Percentiles rank a stretch among this genome's conserved stretches.
phyloP scores from a whole-genome alignment of 805 yeast species.

The Myxozyma mucilagina region DNA sequence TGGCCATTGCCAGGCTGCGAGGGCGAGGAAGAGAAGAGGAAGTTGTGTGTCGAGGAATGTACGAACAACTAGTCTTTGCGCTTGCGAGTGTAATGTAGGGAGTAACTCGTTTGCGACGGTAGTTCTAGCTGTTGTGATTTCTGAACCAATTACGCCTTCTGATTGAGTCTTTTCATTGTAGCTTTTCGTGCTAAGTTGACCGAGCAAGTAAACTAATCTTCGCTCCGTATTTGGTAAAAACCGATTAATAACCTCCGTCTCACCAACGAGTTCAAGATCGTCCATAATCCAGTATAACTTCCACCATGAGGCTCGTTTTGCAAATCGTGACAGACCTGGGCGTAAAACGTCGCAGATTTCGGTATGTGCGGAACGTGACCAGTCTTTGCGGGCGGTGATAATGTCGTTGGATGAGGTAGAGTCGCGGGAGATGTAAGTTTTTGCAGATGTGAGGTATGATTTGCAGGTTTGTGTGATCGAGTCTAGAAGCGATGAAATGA shows the following conservation, averaged over 20 bases:
- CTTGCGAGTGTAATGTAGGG: slow-evolving; percentile 37
- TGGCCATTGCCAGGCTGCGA: slow-evolving; percentile 39
- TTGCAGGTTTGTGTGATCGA: slow-evolving; percentile 39
- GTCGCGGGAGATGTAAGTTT: slow-evolving; percentile 7
- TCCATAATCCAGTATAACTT: slow-evolving; percentile 42
- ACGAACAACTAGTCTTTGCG: slow-evolving; percentile 36
- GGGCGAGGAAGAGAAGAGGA: slow-evolving; percentile 40
- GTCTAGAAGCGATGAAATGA: slow-evolving; percentile 13
- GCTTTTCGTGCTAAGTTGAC: slow-evolving; percentile 34
- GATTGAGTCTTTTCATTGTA: not conserved
- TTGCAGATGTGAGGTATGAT: slow-evolving; percentile 31
- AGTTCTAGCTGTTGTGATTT: slow-evolving; percentile 7
- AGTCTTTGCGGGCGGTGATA: slow-evolving; percentile 25
- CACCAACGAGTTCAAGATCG: slow-evolving; percentile 38
- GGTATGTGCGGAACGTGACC: slow-evolving; percentile 44
- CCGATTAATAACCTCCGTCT: slow-evolving; percentile 21
- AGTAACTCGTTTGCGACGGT: slow-evolving; percentile 11
- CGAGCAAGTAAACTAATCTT: slow-evolving; percentile 38
- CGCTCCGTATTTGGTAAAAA: slow-evolving; percentile 39
- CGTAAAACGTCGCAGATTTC: slow-evolving; percentile 42
- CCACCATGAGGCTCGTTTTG: slow-evolving; percentile 40
- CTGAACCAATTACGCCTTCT: slow-evolving; percentile 1
- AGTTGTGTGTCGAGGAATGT: slow-evolving; percentile 35
- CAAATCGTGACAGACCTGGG: slow-evolving; percentile 32
- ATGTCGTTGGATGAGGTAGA: not conserved